Evolutionary conservation across 106 monocot species (phyloP).

Genomic region (Iris macrosiphon): DNA sequence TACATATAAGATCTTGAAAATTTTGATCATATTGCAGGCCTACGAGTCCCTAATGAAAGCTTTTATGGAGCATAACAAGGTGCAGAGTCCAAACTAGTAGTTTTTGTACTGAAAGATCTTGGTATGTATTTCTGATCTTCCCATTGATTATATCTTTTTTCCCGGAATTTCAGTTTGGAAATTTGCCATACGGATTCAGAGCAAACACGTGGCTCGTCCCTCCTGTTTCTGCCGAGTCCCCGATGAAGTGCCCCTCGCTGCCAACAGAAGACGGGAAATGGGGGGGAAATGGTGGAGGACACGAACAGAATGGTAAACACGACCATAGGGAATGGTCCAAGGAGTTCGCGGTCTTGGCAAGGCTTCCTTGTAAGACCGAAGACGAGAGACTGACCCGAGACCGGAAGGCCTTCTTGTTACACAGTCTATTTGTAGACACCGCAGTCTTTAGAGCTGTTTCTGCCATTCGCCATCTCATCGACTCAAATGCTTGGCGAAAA

Average conservation of each 20-base stretch:
- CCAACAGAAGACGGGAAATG: constrained; percentile 81
- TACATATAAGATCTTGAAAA: no score
- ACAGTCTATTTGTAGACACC: constrained; percentile 78
- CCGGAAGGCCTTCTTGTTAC: constrained; percentile 84
- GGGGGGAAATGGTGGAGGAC: constrained; percentile 77
- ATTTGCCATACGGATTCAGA: constrained; percentile 91
- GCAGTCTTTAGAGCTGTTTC: constrained; percentile 55
- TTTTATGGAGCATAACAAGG: constrained; percentile 97
- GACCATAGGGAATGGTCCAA: constrained; percentile 59
- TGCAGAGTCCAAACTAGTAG: constrained; percentile 6
- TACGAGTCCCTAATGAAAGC: constrained; percentile 88
- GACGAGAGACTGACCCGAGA: constrained; percentile 80
- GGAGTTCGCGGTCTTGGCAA: constrained; percentile 60
- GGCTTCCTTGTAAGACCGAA: constrained; percentile 78
- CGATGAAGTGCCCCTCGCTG: constrained; percentile 34
- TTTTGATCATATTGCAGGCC: constrained; percentile 48
- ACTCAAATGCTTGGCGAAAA: constrained; percentile 9
- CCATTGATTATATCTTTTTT: no score
- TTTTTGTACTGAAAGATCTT: not conserved
- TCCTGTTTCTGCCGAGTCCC: constrained; percentile 48
- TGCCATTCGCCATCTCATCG: constrained; percentile 35
- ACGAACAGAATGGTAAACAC: constrained; percentile 43
- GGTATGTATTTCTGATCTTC: not conserved
- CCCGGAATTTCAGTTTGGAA: constrained; percentile 70
- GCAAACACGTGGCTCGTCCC: constrained; percentile 96